These are phyloP conservation scores for Peltaster fructicola DNA, from an alignment of 2,329 filamentous ascomycete genomes.

Conservation along the genomic window DNA sequence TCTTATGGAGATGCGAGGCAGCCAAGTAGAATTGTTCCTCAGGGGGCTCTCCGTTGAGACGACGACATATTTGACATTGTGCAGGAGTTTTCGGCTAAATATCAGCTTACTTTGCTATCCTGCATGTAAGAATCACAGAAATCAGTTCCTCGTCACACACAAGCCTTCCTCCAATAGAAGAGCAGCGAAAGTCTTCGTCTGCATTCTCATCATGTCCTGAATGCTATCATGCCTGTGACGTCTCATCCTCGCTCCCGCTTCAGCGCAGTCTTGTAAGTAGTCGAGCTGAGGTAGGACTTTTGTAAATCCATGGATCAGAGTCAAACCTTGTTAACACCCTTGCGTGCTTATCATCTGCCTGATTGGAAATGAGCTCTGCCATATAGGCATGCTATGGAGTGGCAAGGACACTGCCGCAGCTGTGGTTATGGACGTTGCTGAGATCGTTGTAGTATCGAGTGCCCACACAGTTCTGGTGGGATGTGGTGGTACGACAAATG, in stretches of 20 bases:
- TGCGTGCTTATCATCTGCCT: constrained; percentile 4
- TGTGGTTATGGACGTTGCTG: constrained; percentile 9
- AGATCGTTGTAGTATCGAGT: no score
- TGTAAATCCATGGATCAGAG: constrained; percentile 3
- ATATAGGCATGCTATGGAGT: constrained; percentile 4
- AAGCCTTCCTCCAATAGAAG: no score
- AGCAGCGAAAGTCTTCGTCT: no score
- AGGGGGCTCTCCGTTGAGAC: no score
- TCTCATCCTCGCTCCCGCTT: constrained; percentile 2
- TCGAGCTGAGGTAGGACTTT: constrained; percentile 3
- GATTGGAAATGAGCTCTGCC: constrained; percentile 3
- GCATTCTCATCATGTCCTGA: constrained; percentile 3
- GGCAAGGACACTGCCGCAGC: constrained; percentile 4
- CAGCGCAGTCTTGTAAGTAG: constrained; percentile 4
- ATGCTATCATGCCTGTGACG: constrained; percentile 1
- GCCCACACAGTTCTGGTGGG: no score
- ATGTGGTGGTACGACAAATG: no score
- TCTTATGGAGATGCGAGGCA: no score
- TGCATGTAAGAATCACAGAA: background rate
- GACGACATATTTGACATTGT: no score
- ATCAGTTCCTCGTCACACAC: no score
- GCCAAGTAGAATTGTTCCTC: no score
- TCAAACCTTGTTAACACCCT: constrained; percentile 5
- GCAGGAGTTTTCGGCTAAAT: no score
- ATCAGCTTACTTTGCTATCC: background rate